Evolutionary conservation across 768 basidiomycete species (phyloP).

Genomic region (Porphyrellus cyaneotinctus): DNA sequence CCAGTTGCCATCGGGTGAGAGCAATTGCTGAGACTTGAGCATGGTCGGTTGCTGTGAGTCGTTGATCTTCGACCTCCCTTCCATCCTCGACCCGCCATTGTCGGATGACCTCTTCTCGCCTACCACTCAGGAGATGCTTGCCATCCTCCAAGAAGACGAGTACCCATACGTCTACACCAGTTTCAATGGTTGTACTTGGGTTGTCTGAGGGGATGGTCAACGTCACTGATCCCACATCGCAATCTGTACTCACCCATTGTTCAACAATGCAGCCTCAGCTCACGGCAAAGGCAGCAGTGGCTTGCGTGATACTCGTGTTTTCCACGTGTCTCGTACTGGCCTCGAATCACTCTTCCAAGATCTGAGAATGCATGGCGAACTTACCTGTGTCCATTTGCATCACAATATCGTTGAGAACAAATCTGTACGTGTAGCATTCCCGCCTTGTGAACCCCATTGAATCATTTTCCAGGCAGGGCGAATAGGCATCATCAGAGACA

Average conservation of each 20-base stretch:
- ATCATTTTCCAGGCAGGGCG: no score
- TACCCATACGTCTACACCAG: neutral
- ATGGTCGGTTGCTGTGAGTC: neutral
- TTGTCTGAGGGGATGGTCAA: neutral
- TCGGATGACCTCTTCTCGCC: neutral
- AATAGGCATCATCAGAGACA: no score
- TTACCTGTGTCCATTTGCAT: no score
- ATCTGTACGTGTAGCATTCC: no score
- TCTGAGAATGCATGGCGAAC: no score
- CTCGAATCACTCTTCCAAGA: no score
- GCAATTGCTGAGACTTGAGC: neutral
- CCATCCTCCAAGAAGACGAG: constrained; percentile 1
- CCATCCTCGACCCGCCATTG: neutral
- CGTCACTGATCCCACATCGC: neutral
- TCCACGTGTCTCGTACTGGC: no score
- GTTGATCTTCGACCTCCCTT: neutral
- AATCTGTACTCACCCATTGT: neutral
- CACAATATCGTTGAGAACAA: no score
- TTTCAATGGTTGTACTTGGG: neutral
- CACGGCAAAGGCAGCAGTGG: no score
- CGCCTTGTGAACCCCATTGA: no score
- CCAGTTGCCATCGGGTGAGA: neutral
- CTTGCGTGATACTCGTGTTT: no score
- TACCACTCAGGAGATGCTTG: neutral
- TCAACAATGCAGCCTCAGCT: no score